These are phyloP conservation scores for Lactarius tabidus DNA, from an alignment of 768 basidiomycete genomes.

Conservation along the genomic window DNA sequence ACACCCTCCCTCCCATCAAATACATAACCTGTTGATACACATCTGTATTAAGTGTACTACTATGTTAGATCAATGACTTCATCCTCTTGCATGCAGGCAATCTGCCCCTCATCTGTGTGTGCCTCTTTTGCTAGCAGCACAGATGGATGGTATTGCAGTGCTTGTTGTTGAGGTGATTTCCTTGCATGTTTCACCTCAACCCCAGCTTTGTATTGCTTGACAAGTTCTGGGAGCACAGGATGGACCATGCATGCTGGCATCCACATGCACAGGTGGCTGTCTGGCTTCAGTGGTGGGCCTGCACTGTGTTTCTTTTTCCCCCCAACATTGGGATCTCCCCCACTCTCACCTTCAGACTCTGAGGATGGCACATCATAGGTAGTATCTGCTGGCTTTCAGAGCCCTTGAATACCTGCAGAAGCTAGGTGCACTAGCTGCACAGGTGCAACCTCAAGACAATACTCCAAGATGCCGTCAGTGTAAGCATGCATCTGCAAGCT, in stretches of 20 bases:
- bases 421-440: conserved; percentile 59
- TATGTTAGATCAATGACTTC: too few species aligned
- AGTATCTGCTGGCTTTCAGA: conserved; percentile 39
- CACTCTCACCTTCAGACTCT: conserved; percentile 40
- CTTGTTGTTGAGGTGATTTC: too few species aligned
- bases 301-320: conserved; percentile 37
- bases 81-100: too few species aligned
- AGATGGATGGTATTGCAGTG: too few species aligned
- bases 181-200: too few species aligned
- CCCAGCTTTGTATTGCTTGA: too few species aligned
- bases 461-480: conserved; percentile 70
- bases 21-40: too few species aligned
- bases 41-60: too few species aligned
- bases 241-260: background rate
- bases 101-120: too few species aligned
- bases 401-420: conserved; percentile 62
- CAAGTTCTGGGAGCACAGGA: background rate
- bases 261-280: conserved; percentile 34
- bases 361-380: conserved; percentile 33
- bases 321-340: conserved; percentile 41
- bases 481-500: conserved; percentile 61
- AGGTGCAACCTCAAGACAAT: conserved; percentile 73
- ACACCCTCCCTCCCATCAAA: too few species aligned
- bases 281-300: conserved; percentile 46
- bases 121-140: too few species aligned